Base-by-base conservation (phyloP, 2,329 filamentous ascomycete species). In the Ophiocordyceps camponoti-rufipedis region DNA sequence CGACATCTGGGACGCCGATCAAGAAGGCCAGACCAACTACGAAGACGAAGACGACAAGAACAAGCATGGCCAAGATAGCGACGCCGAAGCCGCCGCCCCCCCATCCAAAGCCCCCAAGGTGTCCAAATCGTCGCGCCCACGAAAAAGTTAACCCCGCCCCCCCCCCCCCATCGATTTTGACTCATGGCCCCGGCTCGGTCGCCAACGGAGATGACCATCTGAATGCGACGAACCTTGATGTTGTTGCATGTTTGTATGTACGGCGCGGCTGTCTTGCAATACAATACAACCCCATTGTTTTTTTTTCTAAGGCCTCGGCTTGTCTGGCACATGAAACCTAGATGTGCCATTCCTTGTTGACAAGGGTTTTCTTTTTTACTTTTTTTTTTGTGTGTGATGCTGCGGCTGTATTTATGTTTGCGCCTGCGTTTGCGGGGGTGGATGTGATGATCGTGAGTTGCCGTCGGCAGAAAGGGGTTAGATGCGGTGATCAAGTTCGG, bases 1-100 rank as follows among this genome's bases (percentile, higher is more conserved):
- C 8, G 70, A 57, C 1, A 31, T 31, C 29, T 31, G 29, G 29
- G 29, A 31, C 29, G 29, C 12, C 9, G 29, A 31, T 31, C 9
- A 31, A 31, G 67, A 69, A 33, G 68, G 70, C 52, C 65, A 64
- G 1, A 58, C 75, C 2, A 72, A 77, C 19, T 76, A 78, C 18
- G 70, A 74, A 7, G 62, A 61, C 13, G 48, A 47, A 14, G 65
- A 75, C 42, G 70, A 78, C 46, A 70, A 75, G 33, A 77, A 80
- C 45, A 66, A 70, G 7, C 64, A 68, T 31, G 70, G 73, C 45
- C 73, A 71, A 32, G 69, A 69, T 48, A 71, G 67, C 45, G 71
- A 74, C 43, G 62, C 60, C 16, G 69, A 72, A 50, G 62, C 66
- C 10, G 65, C 62, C 10, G 67, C 64, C 40, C 67, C 69, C 43